Evolutionary conservation across 2,329 filamentous ascomycete species (phyloP).

Genomic region (Aspergillus sp.): DNA sequence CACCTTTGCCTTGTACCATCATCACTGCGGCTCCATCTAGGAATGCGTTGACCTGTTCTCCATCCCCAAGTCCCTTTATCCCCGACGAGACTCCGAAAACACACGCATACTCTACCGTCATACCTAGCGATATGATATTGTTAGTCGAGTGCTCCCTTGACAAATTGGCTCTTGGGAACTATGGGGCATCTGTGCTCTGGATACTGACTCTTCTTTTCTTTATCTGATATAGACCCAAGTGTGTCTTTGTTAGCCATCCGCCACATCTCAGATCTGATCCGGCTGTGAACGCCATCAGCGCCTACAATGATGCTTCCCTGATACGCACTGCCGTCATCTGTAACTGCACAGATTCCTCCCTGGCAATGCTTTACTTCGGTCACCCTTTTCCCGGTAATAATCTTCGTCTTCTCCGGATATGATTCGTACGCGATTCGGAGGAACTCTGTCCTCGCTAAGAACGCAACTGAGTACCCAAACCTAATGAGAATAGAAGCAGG

Average conservation of each 20-base stretch:
- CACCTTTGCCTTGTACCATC: conserved; percentile 21
- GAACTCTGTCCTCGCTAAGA: conserved; percentile 20
- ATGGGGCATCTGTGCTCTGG: neutral
- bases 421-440: conserved; percentile 24
- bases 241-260: conserved; percentile 10
- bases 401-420: conserved; percentile 32
- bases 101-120: conserved; percentile 29
- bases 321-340: neutral
- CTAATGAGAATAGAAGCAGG: neutral
- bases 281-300: conserved; percentile 2
- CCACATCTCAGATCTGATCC: conserved; percentile 32
- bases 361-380: conserved; percentile 23
- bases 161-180: neutral
- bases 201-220: conserved; percentile 10
- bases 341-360: conserved; percentile 19
- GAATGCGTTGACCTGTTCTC: conserved; percentile 21
- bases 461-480: conserved; percentile 21
- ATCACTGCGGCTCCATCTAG: conserved; percentile 18
- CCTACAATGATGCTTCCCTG: neutral
- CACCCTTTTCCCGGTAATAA: conserved; percentile 28
- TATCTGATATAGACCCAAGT: neutral
- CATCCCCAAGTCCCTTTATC: conserved; percentile 12
- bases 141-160: neutral
- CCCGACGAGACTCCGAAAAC: conserved; percentile 30
- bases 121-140: conserved; percentile 3